Evolutionary conservation across 2,329 filamentous ascomycete species (phyloP), one percentile per base, ranked within the genome.

Genomic region (Sphaerulina musiva): DNA sequence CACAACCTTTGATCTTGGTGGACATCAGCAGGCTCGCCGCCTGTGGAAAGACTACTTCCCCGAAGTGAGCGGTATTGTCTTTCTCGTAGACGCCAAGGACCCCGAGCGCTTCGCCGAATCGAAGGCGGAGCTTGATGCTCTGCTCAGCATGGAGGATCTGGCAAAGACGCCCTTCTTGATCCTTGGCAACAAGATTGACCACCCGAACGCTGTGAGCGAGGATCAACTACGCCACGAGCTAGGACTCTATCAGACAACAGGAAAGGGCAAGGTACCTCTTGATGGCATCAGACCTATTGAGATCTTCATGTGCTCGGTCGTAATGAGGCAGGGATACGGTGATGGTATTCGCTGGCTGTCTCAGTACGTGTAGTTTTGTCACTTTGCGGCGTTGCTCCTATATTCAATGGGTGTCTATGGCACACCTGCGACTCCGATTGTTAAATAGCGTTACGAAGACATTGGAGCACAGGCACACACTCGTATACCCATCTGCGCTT

Each of bases 141-240:
- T 97, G 49, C 81, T 98, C 64, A 84, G 88, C 59, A 96, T 98
- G 92, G 93, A 98, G 76, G 92, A 97, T 71, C 83, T 98, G 39
- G 78, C 83, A 71, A 96, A 95, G 80, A 93, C 95, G 7, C 93
- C 93, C 51, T 97, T 97, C 73, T 83, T 97, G 58, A 84, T 98
- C 65, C 83, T 98, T 60, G 93, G 93, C 66, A 98, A 98, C 84
- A 98, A 98, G 84, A 98, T 98, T 73, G 93, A 98, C 74, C 91
- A 97, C 78, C 91, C 91, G 51, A 87, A 95, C 65, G 93, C 93
- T 59, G 85, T 97, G 51, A 92, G 87, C 62, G 93, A 98, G 80
- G 92, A 97, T 67, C 89, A 96, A 77, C 81, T 97, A 69, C 83
- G 93, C 73, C 86, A 92, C 71, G 87, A 91, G 72, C 80, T 98